Percentiles rank a stretch among this genome's conserved stretches.
These are phyloP conservation scores for Prosopis cineraria DNA, from an alignment of 306 rosid genomes.

Conservation along the genomic window DNA sequence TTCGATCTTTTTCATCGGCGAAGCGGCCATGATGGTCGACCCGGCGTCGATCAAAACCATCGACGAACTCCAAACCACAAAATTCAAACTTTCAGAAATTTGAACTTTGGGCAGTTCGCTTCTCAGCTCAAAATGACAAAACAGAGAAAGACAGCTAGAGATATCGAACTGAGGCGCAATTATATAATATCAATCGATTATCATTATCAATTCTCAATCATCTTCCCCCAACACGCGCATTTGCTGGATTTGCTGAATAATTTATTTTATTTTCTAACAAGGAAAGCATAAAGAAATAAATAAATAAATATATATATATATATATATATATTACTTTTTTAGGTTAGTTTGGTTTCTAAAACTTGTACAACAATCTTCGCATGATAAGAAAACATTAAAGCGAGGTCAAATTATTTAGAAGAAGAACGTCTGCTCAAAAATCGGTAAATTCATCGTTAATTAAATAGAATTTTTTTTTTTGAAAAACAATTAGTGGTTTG, in stretches of 20 bases:
- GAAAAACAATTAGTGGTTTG: no score
- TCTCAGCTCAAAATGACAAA: neutral
- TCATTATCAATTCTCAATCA: neutral
- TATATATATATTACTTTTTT: no score
- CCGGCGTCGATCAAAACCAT: conserved; percentile 6
- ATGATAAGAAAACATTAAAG: no score
- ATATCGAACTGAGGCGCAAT: neutral
- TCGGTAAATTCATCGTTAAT: no score
- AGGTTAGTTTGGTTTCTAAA: no score
- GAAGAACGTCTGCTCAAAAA: no score
- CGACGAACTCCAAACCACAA: neutral
- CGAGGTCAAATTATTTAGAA: no score
- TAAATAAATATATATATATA: no score
- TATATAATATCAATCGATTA: neutral
- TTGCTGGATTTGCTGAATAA: neutral
- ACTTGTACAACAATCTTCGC: no score
- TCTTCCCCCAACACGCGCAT: neutral
- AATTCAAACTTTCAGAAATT: neutral
- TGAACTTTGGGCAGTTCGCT: neutral
- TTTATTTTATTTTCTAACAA: neutral
- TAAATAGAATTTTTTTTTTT: no score
- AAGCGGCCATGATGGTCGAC: conserved; percentile 48
- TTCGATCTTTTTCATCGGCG: conserved; percentile 74
- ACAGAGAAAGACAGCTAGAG: neutral
- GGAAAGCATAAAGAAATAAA: no score